Percentiles rank a stretch among this genome's conserved stretches.
Conservation (phyloP, 495 filamentous ascomycete species). For the Talaromyces wortmannii region DNA sequence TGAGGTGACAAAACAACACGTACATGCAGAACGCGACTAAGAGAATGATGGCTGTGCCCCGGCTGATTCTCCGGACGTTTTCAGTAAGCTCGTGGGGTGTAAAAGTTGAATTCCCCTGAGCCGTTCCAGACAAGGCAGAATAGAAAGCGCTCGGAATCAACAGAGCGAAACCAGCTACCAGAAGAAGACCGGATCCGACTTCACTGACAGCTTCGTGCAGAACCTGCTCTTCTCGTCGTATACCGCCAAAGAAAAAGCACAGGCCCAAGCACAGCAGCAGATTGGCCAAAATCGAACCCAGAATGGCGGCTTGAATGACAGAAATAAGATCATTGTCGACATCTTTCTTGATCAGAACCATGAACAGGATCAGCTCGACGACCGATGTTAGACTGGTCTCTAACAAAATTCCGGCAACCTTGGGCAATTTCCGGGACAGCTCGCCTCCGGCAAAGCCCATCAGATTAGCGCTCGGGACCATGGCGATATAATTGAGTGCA, state of each 20-base stretch:
- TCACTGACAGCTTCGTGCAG: conserved; percentile 77
- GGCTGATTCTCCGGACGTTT: conserved; percentile 60
- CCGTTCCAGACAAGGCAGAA: conserved; percentile 44
- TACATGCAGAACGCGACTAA: conserved; percentile 66
- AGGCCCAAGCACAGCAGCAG: conserved; percentile 67
- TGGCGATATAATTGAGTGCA: conserved; percentile 67
- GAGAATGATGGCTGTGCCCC: conserved; percentile 69
- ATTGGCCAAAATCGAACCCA: conserved; percentile 77
- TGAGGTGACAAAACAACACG: not conserved
- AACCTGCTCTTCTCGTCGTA: conserved; percentile 54
- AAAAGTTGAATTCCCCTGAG: conserved; percentile 12
- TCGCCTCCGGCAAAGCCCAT: conserved; percentile 82
- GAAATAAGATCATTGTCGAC: conserved; percentile 42
- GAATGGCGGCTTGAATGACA: conserved; percentile 77
- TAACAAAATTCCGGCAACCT: conserved; percentile 67
- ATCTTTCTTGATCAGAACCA: conserved; percentile 51
- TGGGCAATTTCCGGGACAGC: conserved; percentile 70
- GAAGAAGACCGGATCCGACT: conserved; percentile 69
- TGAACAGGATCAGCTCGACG: conserved; percentile 80
- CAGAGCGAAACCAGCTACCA: conserved; percentile 78
- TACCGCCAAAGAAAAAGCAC: conserved; percentile 72
- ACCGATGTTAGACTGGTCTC: conserved; percentile 72
- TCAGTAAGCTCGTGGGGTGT: conserved; percentile 29
- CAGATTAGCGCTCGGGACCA: conserved; percentile 84
- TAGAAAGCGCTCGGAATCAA: conserved; percentile 77